A percentile compares a stretch with the other conserved stretches of the same genome.
phyloP scores from a whole-genome alignment of 2,329 filamentous ascomycete genomes.

The Onygenales sp. region DNA sequence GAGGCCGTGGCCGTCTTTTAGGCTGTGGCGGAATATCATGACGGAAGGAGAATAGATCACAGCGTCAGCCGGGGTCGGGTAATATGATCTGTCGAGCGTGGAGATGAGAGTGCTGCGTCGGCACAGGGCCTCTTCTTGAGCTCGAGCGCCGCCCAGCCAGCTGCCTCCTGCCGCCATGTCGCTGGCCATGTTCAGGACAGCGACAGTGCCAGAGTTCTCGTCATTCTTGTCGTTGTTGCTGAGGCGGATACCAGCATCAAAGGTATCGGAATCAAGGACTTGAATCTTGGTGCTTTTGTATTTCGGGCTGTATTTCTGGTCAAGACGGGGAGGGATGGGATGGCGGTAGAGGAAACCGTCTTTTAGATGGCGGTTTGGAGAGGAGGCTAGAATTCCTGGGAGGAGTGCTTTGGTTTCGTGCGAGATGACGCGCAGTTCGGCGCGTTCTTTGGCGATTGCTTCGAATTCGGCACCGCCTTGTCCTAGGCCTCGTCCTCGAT shows the following conservation, averaged over 20 bases:
- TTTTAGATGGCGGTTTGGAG: background rate
- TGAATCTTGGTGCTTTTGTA: background rate
- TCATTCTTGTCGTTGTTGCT: background rate
- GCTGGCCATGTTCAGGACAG: conserved; percentile 8
- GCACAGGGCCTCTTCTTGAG: conserved; percentile 8
- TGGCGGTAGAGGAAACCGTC: conserved; percentile 3
- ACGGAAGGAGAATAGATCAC: conserved; percentile 7
- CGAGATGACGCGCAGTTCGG: background rate
- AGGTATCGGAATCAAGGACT: conserved; percentile 3
- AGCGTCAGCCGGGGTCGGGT: conserved; percentile 1
- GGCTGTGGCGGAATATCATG: conserved; percentile 5
- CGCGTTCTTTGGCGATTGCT: background rate
- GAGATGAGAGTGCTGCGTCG: conserved; percentile 7
- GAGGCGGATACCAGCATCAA: conserved; percentile 1
- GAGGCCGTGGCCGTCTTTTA: conserved; percentile 1
- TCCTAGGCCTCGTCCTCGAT: background rate
- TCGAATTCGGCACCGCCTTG: background rate
- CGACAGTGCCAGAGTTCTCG: background rate
- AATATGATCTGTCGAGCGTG: conserved; percentile 4
- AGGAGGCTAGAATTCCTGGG: background rate
- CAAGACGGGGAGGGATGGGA: background rate
- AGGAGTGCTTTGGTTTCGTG: background rate
- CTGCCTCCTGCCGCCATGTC: background rate
- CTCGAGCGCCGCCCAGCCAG: conserved; percentile 5
- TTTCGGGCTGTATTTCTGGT: background rate